These are phyloP conservation scores for Filobasidium floriforme DNA, from an alignment of 768 basidiomycete species.

Conservation along the genomic window DNA sequence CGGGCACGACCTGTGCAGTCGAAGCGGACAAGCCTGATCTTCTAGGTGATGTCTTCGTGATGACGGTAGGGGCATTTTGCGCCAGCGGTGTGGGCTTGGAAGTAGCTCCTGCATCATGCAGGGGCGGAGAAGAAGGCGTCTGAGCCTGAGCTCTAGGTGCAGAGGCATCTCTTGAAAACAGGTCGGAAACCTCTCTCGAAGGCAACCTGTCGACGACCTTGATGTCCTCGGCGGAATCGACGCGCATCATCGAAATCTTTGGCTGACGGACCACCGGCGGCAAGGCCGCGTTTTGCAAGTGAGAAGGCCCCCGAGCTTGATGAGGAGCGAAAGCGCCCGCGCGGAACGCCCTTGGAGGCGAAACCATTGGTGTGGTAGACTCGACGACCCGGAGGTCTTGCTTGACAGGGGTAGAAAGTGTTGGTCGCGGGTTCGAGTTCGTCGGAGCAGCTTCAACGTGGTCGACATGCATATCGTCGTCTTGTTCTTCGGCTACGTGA, in stretches of 20 bases:
- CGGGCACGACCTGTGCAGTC: conserved; percentile 4
- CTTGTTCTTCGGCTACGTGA: not conserved
- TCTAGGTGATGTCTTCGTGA: not conserved
- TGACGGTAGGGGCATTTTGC: no score
- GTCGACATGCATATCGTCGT: not conserved
- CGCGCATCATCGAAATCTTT: not conserved
- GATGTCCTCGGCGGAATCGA: not conserved
- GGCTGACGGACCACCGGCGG: not conserved
- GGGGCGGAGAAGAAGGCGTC: not conserved
- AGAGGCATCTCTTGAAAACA: not conserved
- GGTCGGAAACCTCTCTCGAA: not conserved
- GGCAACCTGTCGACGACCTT: not conserved
- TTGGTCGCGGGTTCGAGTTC: not conserved
- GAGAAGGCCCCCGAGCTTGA: not conserved
- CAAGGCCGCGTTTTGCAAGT: not conserved
- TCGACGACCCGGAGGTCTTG: not conserved
- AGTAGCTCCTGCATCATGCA: not conserved
- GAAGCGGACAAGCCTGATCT: conserved; percentile 13
- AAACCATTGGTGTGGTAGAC: conserved; percentile 6
- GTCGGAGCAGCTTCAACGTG: not conserved
- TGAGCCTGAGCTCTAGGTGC: not conserved
- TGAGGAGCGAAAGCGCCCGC: not conserved
- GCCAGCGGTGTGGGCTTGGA: no score
- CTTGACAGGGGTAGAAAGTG: not conserved
- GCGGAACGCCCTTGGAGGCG: not conserved